Percentiles rank a stretch among this genome's conserved stretches.
Conservation (phyloP, 495 filamentous ascomycete species). For the Penicillium fimorum region DNA sequence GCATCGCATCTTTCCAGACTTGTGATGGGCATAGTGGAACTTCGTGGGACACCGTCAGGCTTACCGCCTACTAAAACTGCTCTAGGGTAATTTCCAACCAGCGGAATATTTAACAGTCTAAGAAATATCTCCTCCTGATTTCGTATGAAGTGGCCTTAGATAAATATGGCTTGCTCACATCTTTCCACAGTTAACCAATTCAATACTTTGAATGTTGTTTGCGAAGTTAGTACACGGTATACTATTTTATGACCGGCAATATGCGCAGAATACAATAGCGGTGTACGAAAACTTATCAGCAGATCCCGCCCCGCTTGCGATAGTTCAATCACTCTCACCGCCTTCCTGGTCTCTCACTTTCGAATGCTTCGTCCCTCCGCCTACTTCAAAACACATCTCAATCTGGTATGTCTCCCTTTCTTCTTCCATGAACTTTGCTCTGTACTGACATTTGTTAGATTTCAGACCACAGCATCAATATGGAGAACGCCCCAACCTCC, state of each 20-base stretch:
- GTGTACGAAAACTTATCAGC: not conserved
- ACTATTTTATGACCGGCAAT: not conserved
- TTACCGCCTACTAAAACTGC: not conserved
- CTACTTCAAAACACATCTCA: not conserved
- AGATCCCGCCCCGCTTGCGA: not conserved
- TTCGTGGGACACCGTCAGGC: not conserved
- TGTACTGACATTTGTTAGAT: not conserved
- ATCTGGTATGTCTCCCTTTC: not conserved
- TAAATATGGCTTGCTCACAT: not conserved
- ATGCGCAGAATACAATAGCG: not conserved
- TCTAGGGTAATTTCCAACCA: not conserved
- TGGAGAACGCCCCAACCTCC: slow-evolving; percentile 69
- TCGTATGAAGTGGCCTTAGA: too few species aligned
- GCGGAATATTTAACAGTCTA: not conserved
- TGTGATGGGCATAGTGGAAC: not conserved
- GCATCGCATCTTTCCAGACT: not conserved
- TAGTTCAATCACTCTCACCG: slow-evolving; percentile 2
- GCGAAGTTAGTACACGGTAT: not conserved
- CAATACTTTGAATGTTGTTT: not conserved
- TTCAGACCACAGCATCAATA: slow-evolving; percentile 27
- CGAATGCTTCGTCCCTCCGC: slow-evolving; percentile 1
- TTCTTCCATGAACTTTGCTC: too few species aligned
- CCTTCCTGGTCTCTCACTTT: slow-evolving; percentile 7
- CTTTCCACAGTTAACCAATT: not conserved
- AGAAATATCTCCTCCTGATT: not conserved